A percentile compares a stretch with the other conserved stretches of the same genome.
Evolutionary conservation across 805 yeast genomes (phyloP).

Genomic region (Yamadazyma sp.): DNA sequence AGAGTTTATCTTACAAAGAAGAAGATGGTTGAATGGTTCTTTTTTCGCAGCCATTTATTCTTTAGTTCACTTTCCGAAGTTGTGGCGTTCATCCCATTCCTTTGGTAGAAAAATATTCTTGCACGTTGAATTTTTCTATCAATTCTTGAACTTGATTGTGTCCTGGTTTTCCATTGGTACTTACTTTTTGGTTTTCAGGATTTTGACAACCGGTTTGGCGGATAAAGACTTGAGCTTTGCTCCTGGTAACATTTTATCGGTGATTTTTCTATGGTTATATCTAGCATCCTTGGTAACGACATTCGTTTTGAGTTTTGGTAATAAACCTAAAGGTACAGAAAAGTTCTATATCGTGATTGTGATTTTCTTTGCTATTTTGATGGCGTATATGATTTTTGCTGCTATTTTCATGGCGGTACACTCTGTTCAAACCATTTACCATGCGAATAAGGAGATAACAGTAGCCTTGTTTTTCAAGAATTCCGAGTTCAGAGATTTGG

Average conservation of each 20-base stretch:
- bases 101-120: conserved; percentile 48
- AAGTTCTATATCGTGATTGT: conserved; percentile 53
- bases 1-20: conserved; percentile 62
- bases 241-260: conserved; percentile 50
- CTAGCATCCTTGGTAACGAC: conserved; percentile 57
- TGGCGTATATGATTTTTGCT: conserved; percentile 58
- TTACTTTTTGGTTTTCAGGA: conserved; percentile 62
- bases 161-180: conserved; percentile 66
- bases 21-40: conserved; percentile 71
- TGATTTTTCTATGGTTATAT: conserved; percentile 55
- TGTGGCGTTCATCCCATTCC: conserved; percentile 57
- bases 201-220: conserved; percentile 54
- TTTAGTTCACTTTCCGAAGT: conserved; percentile 53
- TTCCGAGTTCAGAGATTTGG: conserved; percentile 46
- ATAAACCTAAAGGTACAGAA: conserved; percentile 62
- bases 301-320: conserved; percentile 63
- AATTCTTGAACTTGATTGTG: conserved; percentile 50
- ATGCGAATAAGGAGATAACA: conserved; percentile 39
- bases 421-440: conserved; percentile 41
- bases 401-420: conserved; percentile 58
- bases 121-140: conserved; percentile 57
- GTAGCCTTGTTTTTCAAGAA: conserved; percentile 47
- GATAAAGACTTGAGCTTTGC: conserved; percentile 39
- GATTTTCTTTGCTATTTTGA: conserved; percentile 56
- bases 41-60: conserved; percentile 64